Evolutionary conservation across 2,329 filamentous ascomycete species (phyloP).

Genomic region (Aspergillus pseudotamarii): DNA sequence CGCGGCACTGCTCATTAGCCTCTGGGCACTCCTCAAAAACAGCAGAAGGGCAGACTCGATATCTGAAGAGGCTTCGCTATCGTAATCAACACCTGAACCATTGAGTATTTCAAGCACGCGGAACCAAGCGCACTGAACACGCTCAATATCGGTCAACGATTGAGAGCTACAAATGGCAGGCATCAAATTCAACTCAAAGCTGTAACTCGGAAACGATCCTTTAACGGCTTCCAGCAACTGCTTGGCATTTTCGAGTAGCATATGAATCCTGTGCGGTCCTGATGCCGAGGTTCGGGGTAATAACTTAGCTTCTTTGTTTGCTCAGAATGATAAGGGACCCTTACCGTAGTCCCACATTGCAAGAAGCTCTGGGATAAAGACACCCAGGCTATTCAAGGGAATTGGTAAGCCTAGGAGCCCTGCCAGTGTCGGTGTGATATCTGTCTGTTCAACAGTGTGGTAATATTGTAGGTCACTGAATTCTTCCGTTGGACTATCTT

Average conservation of each 20-base stretch:
- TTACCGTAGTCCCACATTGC: conserved; percentile 72
- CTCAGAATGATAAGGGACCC: conserved; percentile 15
- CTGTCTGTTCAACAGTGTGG: conserved; percentile 83
- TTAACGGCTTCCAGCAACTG: conserved; percentile 79
- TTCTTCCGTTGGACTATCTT: conserved; percentile 59
- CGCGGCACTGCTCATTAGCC: conserved; percentile 81
- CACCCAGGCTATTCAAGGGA: conserved; percentile 85
- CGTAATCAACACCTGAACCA: conserved; percentile 9
- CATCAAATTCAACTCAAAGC: conserved; percentile 43
- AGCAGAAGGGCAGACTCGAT: conserved; percentile 34
- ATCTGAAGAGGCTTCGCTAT: conserved; percentile 16
- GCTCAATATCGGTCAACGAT: conserved; percentile 47
- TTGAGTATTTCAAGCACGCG: conserved; percentile 29
- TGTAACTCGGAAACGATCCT: conserved; percentile 67
- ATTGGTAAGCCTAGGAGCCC: conserved; percentile 85
- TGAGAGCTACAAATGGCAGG: conserved; percentile 25
- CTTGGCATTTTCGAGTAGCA: conserved; percentile 75
- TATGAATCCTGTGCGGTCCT: conserved; percentile 61
- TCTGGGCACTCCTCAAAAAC: conserved; percentile 75
- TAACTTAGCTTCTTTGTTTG: neutral
- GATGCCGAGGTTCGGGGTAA: neutral
- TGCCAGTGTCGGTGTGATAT: conserved; percentile 86
- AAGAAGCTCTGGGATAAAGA: conserved; percentile 79
- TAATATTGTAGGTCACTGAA: conserved; percentile 82
- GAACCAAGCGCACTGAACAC: conserved; percentile 72